phyloP scores from a whole-genome alignment of 768 basidiomycete species.

The Amyloporia xantha region DNA sequence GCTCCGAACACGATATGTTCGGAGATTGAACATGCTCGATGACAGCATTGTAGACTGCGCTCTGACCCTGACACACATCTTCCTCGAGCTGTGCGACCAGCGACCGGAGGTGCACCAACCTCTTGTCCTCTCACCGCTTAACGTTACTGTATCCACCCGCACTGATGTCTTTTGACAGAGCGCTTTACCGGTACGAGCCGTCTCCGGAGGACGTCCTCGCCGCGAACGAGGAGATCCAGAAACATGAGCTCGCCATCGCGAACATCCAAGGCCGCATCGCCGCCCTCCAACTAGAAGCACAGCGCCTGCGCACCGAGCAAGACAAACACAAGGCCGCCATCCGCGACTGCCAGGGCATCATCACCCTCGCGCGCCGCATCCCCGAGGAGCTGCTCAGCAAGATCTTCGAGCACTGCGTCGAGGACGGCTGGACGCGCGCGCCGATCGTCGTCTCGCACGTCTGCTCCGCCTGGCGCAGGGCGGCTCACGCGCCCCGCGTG shows the following conservation, averaged over 20 bases:
- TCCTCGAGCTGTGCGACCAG: no score
- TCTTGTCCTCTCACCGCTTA: no score
- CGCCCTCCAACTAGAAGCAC: constrained; percentile 31
- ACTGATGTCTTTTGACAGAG: background rate
- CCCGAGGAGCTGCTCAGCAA: constrained; percentile 47
- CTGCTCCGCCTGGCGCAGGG: constrained; percentile 53
- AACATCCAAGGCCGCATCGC: constrained; percentile 39
- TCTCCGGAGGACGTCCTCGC: constrained; percentile 17
- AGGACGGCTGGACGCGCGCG: constrained; percentile 45
- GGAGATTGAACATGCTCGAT: no score
- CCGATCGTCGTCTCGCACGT: constrained; percentile 53
- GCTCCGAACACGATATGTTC: no score
- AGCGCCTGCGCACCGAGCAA: constrained; percentile 38
- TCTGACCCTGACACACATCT: no score
- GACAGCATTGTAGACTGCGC: no score
- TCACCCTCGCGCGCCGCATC: constrained; percentile 50
- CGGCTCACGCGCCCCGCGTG: constrained; percentile 41
- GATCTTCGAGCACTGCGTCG: constrained; percentile 47
- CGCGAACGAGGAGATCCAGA: constrained; percentile 16
- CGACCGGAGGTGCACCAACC: no score
- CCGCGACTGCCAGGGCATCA: constrained; percentile 36
- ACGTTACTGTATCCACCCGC: no score
- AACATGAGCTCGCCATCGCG: constrained; percentile 36
- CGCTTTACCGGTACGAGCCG: constrained; percentile 11
- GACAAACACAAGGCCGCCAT: constrained; percentile 37